phyloP scores from a whole-genome alignment of 2,329 filamentous ascomycete species.

The Grosmannia serpens region DNA sequence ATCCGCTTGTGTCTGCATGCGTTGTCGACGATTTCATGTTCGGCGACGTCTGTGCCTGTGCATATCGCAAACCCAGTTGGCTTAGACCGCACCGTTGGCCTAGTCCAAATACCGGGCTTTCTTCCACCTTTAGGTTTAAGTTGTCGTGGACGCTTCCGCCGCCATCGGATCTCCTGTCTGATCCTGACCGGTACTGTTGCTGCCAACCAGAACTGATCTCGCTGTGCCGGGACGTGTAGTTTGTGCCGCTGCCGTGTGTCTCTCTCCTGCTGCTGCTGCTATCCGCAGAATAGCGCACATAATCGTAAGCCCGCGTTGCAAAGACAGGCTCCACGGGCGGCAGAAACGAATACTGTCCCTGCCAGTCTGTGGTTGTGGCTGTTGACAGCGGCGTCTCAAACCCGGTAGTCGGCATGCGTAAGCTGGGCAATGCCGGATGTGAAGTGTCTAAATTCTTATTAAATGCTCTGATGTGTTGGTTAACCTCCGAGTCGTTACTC shows the following conservation, averaged over 20 bases:
- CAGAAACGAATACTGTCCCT: constrained; percentile 41
- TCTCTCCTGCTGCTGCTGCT: constrained; percentile 10
- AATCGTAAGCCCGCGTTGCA: constrained; percentile 29
- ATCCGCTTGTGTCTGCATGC: neutral
- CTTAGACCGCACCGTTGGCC: constrained; percentile 25
- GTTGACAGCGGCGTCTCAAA: constrained; percentile 40
- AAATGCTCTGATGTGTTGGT: constrained; percentile 36
- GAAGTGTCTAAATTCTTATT: constrained; percentile 36
- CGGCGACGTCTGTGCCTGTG: constrained; percentile 20
- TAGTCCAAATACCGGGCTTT: constrained; percentile 20
- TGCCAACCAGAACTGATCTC: constrained; percentile 17
- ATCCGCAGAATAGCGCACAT: constrained; percentile 24
- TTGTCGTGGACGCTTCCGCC: neutral
- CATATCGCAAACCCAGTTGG: constrained; percentile 25
- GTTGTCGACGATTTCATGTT: neutral
- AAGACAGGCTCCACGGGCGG: constrained; percentile 34
- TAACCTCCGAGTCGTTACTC: constrained; percentile 41
- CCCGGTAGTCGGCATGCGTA: constrained; percentile 44
- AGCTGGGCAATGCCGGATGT: constrained; percentile 28
- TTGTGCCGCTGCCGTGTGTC: neutral
- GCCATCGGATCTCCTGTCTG: neutral
- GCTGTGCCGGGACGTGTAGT: neutral
- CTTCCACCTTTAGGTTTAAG: constrained; percentile 52
- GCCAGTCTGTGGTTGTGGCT: constrained; percentile 46
- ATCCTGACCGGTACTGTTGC: constrained; percentile 37